Percentiles rank a stretch among this genome's conserved stretches.
phyloP scores from a whole-genome alignment of 164 flowering plant species.

The Stephania yunnanensis region DNA sequence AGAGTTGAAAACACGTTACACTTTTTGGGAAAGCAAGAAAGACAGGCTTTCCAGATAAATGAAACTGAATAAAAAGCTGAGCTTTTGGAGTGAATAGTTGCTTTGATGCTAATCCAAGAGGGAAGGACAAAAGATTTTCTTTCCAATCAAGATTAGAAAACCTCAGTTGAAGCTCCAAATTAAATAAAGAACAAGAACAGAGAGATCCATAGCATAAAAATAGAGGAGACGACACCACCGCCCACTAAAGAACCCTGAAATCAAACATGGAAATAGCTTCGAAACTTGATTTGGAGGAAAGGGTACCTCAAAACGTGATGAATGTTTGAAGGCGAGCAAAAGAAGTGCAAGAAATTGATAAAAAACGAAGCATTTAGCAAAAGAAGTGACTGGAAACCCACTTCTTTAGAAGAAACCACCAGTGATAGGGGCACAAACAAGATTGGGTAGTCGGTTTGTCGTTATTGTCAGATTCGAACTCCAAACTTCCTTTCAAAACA shows the following conservation, averaged over 20 bases:
- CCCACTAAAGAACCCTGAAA: too few relatives aligned
- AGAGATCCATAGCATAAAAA: background rate
- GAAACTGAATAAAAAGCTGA: background rate
- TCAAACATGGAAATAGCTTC: background rate
- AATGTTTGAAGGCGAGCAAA: background rate
- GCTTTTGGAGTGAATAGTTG: background rate
- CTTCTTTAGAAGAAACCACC: background rate
- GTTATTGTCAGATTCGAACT: background rate
- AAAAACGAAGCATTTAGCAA: background rate
- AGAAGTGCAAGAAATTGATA: background rate
- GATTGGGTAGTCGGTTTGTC: background rate
- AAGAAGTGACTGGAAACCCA: background rate
- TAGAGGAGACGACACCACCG: background rate
- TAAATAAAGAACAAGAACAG: background rate
- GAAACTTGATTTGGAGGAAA: background rate
- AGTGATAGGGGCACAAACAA: background rate
- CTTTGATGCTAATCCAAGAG: background rate
- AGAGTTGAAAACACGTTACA: background rate
- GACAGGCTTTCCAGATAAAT: background rate
- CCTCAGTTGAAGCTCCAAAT: background rate
- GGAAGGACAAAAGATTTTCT: background rate
- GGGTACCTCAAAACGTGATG: background rate
- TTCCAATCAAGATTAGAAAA: background rate
- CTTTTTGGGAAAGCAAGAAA: background rate
- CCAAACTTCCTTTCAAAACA: background rate